A percentile compares a stretch with the other conserved stretches of the same genome.
Conservation (phyloP, 208 protist species). For the Leishmania gerbilli region DNA sequence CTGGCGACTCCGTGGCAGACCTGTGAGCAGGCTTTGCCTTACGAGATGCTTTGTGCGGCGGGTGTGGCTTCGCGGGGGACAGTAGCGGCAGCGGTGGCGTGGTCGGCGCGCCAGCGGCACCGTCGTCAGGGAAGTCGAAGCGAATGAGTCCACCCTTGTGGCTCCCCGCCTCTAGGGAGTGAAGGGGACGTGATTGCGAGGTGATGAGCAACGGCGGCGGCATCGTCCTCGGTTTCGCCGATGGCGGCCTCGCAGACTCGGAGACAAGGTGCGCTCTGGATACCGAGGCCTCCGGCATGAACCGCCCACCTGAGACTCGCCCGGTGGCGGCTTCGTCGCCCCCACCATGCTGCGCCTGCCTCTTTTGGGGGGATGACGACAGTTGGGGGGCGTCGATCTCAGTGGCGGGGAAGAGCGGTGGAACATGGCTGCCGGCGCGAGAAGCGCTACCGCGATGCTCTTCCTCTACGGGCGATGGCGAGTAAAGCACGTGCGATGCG, state of each 20-base stretch:
- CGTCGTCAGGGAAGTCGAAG: conserved; percentile 4
- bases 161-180: conserved; percentile 6
- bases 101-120: background rate
- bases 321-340: background rate
- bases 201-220: conserved; percentile 19
- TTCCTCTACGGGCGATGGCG: background rate
- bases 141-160: conserved; percentile 11
- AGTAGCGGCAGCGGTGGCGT: background rate
- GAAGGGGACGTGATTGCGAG: conserved; percentile 20
- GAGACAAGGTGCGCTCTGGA: background rate
- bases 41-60: background rate
- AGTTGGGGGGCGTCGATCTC: background rate
- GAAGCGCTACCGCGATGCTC: background rate
- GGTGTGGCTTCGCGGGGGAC: background rate
- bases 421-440: background rate
- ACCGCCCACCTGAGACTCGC: background rate
- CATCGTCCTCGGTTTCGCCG: background rate
- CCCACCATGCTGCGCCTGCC: background rate
- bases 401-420: background rate
- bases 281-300: background rate
- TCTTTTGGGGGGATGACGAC: background rate
- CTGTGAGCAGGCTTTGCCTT: background rate
- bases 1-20: background rate
- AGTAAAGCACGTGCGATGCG: background rate
- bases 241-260: background rate